phyloP scores from a whole-genome alignment of 1,139 yeast species.

The Taiozyma onychis region DNA sequence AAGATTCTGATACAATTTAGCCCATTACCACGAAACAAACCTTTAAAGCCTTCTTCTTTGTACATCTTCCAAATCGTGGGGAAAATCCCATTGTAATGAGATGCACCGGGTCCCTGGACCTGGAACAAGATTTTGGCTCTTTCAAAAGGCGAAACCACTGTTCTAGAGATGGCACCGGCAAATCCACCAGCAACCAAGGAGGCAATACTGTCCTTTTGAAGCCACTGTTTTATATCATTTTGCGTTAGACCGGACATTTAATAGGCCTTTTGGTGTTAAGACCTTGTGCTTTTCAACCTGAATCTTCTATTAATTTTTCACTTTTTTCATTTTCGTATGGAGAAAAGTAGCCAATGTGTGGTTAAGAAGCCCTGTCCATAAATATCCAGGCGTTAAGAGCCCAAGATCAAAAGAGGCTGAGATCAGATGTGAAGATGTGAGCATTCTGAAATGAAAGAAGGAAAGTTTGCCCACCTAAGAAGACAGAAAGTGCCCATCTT shows the following conservation, averaged over 20 bases:
- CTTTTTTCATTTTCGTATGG: neutral
- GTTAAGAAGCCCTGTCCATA: neutral
- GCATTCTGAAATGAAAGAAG: neutral
- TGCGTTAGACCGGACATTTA: neutral
- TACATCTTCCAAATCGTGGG: slow-evolving; percentile 76
- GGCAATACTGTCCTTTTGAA: slow-evolving; percentile 47
- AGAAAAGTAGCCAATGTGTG: neutral
- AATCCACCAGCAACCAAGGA: slow-evolving; percentile 73
- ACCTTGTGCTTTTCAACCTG: neutral
- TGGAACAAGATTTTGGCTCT: slow-evolving; percentile 89
- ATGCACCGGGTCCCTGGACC: slow-evolving; percentile 71
- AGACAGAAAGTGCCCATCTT: neutral
- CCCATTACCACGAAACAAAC: slow-evolving; percentile 86
- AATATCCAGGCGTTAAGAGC: neutral
- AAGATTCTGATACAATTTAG: slow-evolving; percentile 84
- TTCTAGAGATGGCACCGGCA: slow-evolving; percentile 91
- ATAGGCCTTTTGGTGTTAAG: neutral
- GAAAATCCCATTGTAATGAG: slow-evolving; percentile 68
- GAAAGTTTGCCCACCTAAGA: neutral
- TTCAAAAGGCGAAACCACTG: slow-evolving; percentile 93
- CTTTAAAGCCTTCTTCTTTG: slow-evolving; percentile 84
- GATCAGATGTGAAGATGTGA: neutral
- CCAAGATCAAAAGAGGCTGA: neutral
- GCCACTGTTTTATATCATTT: slow-evolving; percentile 14
- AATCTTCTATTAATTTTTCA: neutral